phyloP scores from a whole-genome alignment of 2,329 filamentous ascomycete species.

The Pyrenochaeta sp. region DNA sequence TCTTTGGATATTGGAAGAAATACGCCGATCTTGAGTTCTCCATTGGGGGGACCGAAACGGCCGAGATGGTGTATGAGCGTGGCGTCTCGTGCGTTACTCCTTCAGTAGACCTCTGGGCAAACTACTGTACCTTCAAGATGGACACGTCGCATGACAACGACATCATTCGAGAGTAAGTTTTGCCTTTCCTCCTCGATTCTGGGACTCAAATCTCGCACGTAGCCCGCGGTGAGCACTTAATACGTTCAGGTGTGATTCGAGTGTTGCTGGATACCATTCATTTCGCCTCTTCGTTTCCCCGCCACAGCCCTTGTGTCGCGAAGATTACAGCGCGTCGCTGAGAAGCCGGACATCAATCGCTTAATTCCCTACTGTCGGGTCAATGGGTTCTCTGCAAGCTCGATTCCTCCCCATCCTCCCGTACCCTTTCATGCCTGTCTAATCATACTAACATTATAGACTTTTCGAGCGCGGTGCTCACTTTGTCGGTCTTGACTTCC shows the following conservation, averaged over 20 bases:
- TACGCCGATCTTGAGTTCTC: slow-evolving; percentile 98
- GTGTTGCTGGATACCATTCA: slow-evolving; percentile 27
- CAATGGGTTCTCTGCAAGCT: slow-evolving; percentile 28
- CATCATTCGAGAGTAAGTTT: slow-evolving; percentile 99
- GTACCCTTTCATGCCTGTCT: background rate
- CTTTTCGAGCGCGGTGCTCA: slow-evolving; percentile 90
- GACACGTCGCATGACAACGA: slow-evolving; percentile 95
- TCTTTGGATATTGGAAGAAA: slow-evolving; percentile 99
- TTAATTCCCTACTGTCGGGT: slow-evolving; percentile 13
- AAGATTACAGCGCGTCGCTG: slow-evolving; percentile 12
- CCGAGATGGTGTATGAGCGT: slow-evolving; percentile 97
- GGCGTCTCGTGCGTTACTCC: slow-evolving; percentile 91
- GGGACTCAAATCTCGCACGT: slow-evolving; percentile 38
- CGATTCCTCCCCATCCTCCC: slow-evolving; percentile 3
- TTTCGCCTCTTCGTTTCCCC: slow-evolving; percentile 54
- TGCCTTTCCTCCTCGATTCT: slow-evolving; percentile 36
- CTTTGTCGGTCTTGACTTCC: slow-evolving; percentile 89
- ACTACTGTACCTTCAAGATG: slow-evolving; percentile 97
- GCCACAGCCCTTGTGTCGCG: slow-evolving; percentile 22
- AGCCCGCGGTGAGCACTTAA: slow-evolving; percentile 27
- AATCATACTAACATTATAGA: slow-evolving; percentile 58
- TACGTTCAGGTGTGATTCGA: slow-evolving; percentile 27
- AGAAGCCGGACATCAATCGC: slow-evolving; percentile 21
- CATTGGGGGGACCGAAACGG: slow-evolving; percentile 94
- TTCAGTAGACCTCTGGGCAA: slow-evolving; percentile 96